Evolutionary conservation across 2,329 filamentous ascomycete genomes (phyloP).

Genomic region (Alternaria gansuensis): DNA sequence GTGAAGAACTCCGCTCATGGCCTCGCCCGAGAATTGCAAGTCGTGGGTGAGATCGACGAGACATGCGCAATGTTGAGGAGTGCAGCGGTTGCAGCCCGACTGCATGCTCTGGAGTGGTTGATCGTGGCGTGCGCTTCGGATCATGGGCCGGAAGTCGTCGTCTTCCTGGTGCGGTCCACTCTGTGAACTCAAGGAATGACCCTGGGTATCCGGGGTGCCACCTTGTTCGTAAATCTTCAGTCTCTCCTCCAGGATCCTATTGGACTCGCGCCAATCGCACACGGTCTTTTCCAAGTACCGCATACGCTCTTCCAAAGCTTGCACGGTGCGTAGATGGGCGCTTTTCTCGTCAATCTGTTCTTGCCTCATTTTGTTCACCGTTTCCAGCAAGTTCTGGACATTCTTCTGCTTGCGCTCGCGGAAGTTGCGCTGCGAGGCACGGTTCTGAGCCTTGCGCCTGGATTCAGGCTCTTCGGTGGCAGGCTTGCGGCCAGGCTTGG

Average conservation of each 20-base stretch:
- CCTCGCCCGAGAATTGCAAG: conserved; percentile 25
- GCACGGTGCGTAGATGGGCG: background rate
- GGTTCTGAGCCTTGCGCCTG: conserved; percentile 93
- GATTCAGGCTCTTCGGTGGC: conserved; percentile 91
- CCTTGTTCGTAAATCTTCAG: background rate
- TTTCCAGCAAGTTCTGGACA: conserved; percentile 70
- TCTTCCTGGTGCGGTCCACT: background rate
- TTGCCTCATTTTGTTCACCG: conserved; percentile 47
- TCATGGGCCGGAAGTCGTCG: background rate
- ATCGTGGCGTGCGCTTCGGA: conserved; percentile 3
- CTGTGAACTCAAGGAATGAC: background rate
- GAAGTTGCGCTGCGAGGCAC: conserved; percentile 89
- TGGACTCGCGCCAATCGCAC: background rate
- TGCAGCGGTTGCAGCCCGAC: conserved; percentile 41
- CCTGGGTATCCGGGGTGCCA: background rate
- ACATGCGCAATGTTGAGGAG: conserved; percentile 46
- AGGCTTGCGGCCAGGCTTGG: conserved; percentile 85
- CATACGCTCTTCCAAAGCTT: background rate
- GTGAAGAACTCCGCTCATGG: conserved; percentile 30
- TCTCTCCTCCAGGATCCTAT: background rate
- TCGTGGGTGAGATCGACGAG: conserved; percentile 42
- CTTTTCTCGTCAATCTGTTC: conserved; percentile 22
- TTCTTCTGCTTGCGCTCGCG: conserved; percentile 78
- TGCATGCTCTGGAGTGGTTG: conserved; percentile 20
- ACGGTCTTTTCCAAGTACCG: background rate